Conservation (phyloP, 306 rosid genomes). For the Ziziphus jujuba region DNA sequence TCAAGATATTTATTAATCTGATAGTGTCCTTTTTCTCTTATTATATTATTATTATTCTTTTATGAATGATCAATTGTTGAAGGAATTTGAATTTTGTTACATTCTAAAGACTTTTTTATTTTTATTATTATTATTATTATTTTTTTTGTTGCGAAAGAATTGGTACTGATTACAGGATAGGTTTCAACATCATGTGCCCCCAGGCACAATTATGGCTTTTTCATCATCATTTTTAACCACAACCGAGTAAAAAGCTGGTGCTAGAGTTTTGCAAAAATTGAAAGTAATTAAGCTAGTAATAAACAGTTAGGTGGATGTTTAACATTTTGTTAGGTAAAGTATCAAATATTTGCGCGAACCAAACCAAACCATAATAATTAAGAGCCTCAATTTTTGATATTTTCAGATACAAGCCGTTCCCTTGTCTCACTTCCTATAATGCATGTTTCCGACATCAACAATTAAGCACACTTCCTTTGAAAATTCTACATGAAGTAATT, state of each 20-base stretch:
- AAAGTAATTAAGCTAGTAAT: not conserved
- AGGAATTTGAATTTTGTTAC: no score
- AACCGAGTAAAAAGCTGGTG: not conserved
- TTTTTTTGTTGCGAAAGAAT: not conserved
- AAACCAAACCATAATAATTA: conserved; percentile 8
- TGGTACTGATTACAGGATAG: not conserved
- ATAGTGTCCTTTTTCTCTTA: no score
- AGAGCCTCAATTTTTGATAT: not conserved
- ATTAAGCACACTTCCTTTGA: not conserved
- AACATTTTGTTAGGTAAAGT: conserved; percentile 4
- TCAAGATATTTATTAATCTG: no score
- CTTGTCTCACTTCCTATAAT: no score
- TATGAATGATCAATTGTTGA: no score
- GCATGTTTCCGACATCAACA: conserved; percentile 8
- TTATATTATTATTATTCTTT: no score
- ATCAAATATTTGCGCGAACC: not conserved
- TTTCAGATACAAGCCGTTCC: not conserved
- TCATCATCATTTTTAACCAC: not conserved
- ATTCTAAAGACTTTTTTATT: no score
- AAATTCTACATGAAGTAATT: not conserved
- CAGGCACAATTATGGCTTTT: conserved; percentile 2
- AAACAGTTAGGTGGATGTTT: not conserved
- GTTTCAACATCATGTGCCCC: not conserved
- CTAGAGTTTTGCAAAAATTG: not conserved
- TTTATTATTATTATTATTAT: no score